Evolutionary conservation across 257 asterid genomes (phyloP), one percentile per base, ranked within the genome.

Genomic region (Verbascum thapsus): DNA sequence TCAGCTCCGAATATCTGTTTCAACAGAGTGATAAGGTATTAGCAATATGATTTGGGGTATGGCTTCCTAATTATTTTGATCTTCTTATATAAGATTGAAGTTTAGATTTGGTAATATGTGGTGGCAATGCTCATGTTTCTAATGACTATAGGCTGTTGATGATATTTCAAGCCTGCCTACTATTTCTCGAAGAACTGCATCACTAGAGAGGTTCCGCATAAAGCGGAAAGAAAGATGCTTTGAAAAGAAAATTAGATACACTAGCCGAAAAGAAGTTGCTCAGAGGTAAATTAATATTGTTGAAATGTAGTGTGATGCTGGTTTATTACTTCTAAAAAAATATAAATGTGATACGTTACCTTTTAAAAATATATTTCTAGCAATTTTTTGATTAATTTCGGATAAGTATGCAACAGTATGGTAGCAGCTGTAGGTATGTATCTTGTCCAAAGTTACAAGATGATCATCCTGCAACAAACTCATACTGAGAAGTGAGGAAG

Each of bases 221-320:
- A 81, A 78, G 73, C 61, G 78, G 68, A 81, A 78, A 64, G 84
- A 71, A 69, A 67, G 87, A 64, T 75, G 82, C 71, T 81, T 81
- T 67, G 87, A 72, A 12, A 81, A 72, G 72, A 81, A 68, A 74
- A 78, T 75, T 63, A 66, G 80, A 51, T 78, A 81, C 73, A 50
- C 74, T 55, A 66, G 76, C 72, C 63, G 87, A 50, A 81, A 78
- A 70, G 87, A 81, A 69, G 82, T 81, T 63, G 84, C 80, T 32
- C 80, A 69, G 67, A 81, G 80, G 87, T 81, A 64, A 59, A 12
- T 45, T 48, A 7, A 13, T 41, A 39, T 45, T 57, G 26, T 48
- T 17, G 20, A 51, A 61, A 41, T 22, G 30, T 55, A 5, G 35
- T 18, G 35, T 32, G 18, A 17, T 20, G 12, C 8, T 48, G 44